These are phyloP conservation scores for Rhizophlyctis rosea DNA, from an alignment of 192 early-diverging fungal genomes.

Conservation along the genomic window DNA sequence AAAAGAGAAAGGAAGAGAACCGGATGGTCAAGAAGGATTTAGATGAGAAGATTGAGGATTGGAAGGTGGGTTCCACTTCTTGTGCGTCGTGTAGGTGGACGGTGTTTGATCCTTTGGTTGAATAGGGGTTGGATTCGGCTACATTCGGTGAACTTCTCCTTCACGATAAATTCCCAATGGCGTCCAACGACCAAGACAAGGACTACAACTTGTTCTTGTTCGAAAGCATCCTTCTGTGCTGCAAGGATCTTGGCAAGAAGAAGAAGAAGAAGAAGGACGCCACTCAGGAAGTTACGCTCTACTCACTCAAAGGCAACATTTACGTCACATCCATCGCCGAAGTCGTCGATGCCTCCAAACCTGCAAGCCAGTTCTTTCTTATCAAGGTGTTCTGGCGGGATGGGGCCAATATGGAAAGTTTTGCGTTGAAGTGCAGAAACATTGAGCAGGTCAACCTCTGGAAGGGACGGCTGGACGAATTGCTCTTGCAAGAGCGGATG, in stretches of 20 bases:
- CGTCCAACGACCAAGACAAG: slow-evolving; percentile 71
- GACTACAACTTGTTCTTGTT: slow-evolving; percentile 89
- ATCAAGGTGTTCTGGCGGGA: slow-evolving; percentile 80
- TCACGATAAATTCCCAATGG: slow-evolving; percentile 83
- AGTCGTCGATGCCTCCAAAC: slow-evolving; percentile 59
- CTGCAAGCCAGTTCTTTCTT: slow-evolving; percentile 33
- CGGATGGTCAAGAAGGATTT: slow-evolving; percentile 73
- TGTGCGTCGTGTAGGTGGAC: not conserved
- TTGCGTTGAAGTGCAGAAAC: slow-evolving; percentile 85
- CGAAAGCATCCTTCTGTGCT: slow-evolving; percentile 88
- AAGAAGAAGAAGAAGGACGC: slow-evolving; percentile 52
- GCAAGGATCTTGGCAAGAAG: slow-evolving; percentile 69
- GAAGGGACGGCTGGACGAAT: slow-evolving; percentile 72
- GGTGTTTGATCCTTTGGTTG: not conserved
- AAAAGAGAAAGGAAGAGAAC: slow-evolving; percentile 87
- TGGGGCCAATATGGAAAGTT: slow-evolving; percentile 74
- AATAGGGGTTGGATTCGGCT: slow-evolving; percentile 62
- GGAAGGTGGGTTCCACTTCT: slow-evolving; percentile 60
- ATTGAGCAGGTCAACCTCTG: slow-evolving; percentile 91
- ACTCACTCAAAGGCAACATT: slow-evolving; percentile 78
- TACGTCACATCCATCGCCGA: slow-evolving; percentile 75
- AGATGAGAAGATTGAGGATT: slow-evolving; percentile 82
- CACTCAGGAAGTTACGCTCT: slow-evolving; percentile 20
- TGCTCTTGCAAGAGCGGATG: slow-evolving; percentile 41
- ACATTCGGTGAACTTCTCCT: slow-evolving; percentile 81